Evolutionary conservation across 768 basidiomycete genomes (phyloP).

Genomic region (Boletus sp.): DNA sequence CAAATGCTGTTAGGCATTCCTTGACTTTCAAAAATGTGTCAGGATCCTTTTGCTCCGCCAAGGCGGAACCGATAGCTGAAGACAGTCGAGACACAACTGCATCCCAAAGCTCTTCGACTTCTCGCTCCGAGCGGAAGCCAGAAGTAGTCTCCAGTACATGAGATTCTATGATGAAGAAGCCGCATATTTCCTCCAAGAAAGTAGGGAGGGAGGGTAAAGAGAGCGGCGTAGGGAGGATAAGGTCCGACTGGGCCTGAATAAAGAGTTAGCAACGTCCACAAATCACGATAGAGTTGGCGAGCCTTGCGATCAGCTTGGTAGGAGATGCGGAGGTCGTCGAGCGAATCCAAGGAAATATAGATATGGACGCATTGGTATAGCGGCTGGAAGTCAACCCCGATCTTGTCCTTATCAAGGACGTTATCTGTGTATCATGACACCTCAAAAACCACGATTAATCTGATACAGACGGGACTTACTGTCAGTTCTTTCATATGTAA

Average conservation of each 20-base stretch:
- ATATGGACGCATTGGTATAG: constrained; percentile 97
- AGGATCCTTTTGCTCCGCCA: constrained; percentile 72
- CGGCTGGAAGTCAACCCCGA: constrained; percentile 91
- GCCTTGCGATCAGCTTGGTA: constrained; percentile 98
- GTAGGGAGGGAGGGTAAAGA: constrained; percentile 62
- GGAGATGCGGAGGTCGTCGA: constrained; percentile 83
- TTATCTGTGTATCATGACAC: constrained; percentile 52
- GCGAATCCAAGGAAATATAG: constrained; percentile 85
- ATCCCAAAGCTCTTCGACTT: constrained; percentile 96
- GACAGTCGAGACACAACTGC: constrained; percentile 73
- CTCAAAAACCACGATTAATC: constrained; percentile 10
- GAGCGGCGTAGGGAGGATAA: constrained; percentile 80
- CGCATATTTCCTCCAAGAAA: constrained; percentile 91
- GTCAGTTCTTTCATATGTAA: constrained; percentile 91
- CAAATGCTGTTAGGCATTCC: constrained; percentile 78
- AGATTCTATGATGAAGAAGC: constrained; percentile 95
- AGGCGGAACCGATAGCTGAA: constrained; percentile 65
- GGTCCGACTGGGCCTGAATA: constrained; percentile 87
- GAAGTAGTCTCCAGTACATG: constrained; percentile 88
- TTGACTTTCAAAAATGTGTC: constrained; percentile 82
- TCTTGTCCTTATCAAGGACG: constrained; percentile 85
- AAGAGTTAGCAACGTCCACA: constrained; percentile 13
- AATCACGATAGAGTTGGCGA: constrained; percentile 1
- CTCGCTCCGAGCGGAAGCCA: constrained; percentile 83
- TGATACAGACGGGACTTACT: constrained; percentile 50